Evolutionary conservation across 1,139 yeast species (phyloP).

Genomic region (Saccharomyces pastorianus): DNA sequence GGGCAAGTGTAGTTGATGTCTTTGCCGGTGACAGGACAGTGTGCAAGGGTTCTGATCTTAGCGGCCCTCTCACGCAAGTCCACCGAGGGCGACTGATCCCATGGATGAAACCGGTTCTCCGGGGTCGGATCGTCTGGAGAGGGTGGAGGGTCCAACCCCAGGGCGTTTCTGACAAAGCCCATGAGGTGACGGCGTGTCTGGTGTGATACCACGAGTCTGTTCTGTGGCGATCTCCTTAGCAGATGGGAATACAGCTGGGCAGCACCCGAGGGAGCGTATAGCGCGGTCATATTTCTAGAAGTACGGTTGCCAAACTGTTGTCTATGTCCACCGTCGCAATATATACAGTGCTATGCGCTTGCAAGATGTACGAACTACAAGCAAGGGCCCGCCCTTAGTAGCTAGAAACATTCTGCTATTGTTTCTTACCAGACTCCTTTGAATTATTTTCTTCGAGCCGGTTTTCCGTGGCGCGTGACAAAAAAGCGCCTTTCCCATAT

Average conservation of each 20-base stretch:
- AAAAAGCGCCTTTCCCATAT: background rate
- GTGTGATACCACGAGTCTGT: background rate
- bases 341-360: background rate
- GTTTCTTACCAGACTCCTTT: background rate
- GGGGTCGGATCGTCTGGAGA: conserved; percentile 56
- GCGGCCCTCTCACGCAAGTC: conserved; percentile 90
- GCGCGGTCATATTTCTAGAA: background rate
- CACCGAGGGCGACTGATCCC: conserved; percentile 90
- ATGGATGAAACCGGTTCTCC: conserved; percentile 63
- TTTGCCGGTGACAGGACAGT: conserved; percentile 81
- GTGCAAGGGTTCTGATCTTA: conserved; percentile 77
- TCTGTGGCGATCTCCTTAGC: background rate
- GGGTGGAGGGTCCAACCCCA: conserved; percentile 56
- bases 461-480: background rate
- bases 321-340: background rate
- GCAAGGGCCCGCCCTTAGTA: background rate
- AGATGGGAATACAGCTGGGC: background rate
- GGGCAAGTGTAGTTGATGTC: conserved; percentile 87
- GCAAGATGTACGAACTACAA: background rate
- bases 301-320: background rate
- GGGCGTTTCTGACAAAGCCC: conserved; percentile 46
- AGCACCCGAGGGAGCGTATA: background rate
- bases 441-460: background rate
- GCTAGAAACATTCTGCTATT: background rate
- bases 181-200: conserved; percentile 32